Conservation (phyloP, 306 rosid species). For the Gleditsia sinensis region DNA sequence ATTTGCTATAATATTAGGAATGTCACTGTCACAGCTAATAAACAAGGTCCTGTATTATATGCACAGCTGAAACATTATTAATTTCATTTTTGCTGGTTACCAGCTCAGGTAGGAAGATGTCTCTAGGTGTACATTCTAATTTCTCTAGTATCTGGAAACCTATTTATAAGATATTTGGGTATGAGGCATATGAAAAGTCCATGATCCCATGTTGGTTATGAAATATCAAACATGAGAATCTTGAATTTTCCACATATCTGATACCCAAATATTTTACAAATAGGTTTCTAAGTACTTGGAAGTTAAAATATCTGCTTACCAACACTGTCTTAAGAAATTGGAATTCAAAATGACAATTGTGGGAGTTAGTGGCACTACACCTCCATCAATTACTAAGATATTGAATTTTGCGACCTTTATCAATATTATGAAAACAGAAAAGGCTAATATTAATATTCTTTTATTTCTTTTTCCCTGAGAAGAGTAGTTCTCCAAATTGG, state of each 20-base stretch:
- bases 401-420: conserved; percentile 1
- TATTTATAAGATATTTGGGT: too few species aligned
- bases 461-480: background rate
- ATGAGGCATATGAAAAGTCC: too few species aligned
- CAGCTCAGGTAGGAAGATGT: background rate
- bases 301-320: background rate
- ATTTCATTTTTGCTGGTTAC: background rate
- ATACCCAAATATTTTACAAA: background rate
- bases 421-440: background rate
- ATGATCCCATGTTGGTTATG: background rate
- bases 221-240: background rate
- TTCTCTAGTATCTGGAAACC: too few species aligned
- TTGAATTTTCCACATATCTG: background rate
- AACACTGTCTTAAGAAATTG: background rate
- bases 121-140: too few species aligned
- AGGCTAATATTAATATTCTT: background rate
- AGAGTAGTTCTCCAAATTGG: background rate
- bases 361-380: background rate
- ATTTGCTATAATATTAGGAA: background rate
- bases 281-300: background rate
- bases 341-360: background rate
- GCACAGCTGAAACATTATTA: background rate
- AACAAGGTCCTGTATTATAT: background rate
- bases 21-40: background rate
- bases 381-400: background rate